phyloP scores from a whole-genome alignment of 2,329 filamentous ascomycete species.

The Rhinocladiella mackenziei region DNA sequence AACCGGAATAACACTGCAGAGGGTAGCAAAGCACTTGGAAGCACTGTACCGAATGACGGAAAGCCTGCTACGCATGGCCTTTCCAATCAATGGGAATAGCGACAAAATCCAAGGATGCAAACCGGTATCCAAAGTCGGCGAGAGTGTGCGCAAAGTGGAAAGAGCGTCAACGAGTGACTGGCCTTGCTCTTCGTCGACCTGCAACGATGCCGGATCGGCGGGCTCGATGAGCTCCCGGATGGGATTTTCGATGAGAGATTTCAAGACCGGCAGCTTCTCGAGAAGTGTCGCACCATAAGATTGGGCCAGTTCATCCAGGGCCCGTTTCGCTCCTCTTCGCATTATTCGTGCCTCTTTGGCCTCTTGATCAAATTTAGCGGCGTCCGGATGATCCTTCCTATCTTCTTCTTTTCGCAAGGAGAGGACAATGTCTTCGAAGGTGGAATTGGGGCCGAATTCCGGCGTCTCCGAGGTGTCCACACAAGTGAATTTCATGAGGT shows the following conservation, averaged over 20 bases:
- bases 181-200: slow-evolving; percentile 71
- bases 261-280: slow-evolving; percentile 77
- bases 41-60: slow-evolving; percentile 95
- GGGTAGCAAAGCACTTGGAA: slow-evolving; percentile 93
- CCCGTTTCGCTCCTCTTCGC: slow-evolving; percentile 87
- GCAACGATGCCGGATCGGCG: slow-evolving; percentile 32
- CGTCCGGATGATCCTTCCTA: slow-evolving; percentile 84
- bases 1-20: slow-evolving; percentile 93
- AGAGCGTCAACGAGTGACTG: slow-evolving; percentile 92
- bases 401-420: slow-evolving; percentile 98
- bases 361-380: slow-evolving; percentile 82
- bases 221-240: slow-evolving; percentile 62
- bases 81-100: slow-evolving; percentile 79
- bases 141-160: slow-evolving; percentile 84
- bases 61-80: slow-evolving; percentile 78
- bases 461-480: slow-evolving; percentile 97
- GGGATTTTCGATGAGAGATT: slow-evolving; percentile 74
- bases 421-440: slow-evolving; percentile 73
- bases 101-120: slow-evolving; percentile 77
- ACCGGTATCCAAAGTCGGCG: slow-evolving; percentile 76
- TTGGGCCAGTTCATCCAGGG: slow-evolving; percentile 77
- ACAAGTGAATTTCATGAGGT: slow-evolving; percentile 95
- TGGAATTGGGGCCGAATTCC: slow-evolving; percentile 80
- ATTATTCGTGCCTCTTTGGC: slow-evolving; percentile 86
- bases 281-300: slow-evolving; percentile 76